phyloP scores from a whole-genome alignment of 2,329 filamentous ascomycete species.

The Cordyceps pruinosa region DNA sequence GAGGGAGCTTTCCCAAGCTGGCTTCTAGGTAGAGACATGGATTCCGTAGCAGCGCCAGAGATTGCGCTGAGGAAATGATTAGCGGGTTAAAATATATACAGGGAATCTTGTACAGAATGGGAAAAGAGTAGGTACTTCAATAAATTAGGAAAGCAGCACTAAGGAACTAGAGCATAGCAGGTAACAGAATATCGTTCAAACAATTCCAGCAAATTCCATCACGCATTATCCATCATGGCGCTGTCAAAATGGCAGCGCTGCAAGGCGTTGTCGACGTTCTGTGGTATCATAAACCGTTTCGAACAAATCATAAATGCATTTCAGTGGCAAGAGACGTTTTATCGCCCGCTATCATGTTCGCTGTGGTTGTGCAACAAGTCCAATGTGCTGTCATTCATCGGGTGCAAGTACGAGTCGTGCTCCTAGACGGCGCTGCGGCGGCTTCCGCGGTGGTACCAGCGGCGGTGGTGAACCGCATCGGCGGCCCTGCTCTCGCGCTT shows the following conservation, averaged over 20 bases:
- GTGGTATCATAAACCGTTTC: slow-evolving; percentile 4
- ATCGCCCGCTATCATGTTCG: neutral
- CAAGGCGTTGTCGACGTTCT: neutral
- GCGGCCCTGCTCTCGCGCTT: slow-evolving; percentile 31
- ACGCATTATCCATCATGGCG: neutral
- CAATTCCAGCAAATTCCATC: neutral
- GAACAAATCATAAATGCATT: neutral
- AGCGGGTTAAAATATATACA: no score
- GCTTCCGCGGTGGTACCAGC: slow-evolving; percentile 33
- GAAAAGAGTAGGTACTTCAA: no score
- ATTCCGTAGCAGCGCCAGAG: no score
- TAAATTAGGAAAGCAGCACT: neutral
- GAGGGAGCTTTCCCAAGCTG: no score
- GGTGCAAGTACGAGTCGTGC: neutral
- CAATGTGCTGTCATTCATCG: neutral
- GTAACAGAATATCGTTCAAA: neutral
- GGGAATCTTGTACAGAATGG: no score
- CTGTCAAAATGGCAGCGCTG: neutral
- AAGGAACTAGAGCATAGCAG: neutral
- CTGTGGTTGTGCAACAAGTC: neutral
- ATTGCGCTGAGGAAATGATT: no score
- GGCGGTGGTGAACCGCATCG: slow-evolving; percentile 23
- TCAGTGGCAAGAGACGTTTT: neutral
- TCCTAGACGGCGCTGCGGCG: slow-evolving; percentile 35
- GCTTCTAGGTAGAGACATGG: no score